phyloP scores from a whole-genome alignment of 2,329 filamentous ascomycete genomes.

The Xylariaceae sp. region DNA sequence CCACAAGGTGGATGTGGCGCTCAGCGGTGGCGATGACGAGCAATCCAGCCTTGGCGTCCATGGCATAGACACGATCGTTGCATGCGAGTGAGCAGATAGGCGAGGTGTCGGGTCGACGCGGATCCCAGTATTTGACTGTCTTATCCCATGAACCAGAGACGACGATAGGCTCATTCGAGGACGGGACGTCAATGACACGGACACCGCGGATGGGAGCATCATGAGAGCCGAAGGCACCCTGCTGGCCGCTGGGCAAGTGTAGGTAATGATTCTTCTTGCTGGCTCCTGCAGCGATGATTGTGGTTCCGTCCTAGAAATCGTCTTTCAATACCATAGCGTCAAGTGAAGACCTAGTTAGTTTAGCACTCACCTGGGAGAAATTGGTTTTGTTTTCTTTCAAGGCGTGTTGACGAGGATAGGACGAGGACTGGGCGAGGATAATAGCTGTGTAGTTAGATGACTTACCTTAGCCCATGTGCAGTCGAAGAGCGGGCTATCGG shows the following conservation, averaged over 20 bases:
- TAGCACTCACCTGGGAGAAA: conserved; percentile 22
- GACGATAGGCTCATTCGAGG: conserved; percentile 24
- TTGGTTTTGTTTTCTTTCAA: conserved; percentile 22
- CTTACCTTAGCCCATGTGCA: conserved; percentile 40
- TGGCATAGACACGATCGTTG: conserved; percentile 46
- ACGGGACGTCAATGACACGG: conserved; percentile 32
- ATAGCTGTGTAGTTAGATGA: conserved; percentile 31
- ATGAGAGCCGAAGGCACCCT: conserved; percentile 29
- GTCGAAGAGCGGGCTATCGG: conserved; percentile 31
- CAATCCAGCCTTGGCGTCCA: conserved; percentile 31
- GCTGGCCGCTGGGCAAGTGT: conserved; percentile 28
- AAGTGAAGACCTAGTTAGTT: not conserved
- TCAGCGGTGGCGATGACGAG: conserved; percentile 34
- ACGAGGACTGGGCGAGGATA: conserved; percentile 2
- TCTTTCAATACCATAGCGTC: not conserved
- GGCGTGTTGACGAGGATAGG: no score
- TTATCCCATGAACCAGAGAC: conserved; percentile 52
- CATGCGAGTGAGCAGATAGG: conserved; percentile 43
- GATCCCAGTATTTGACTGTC: conserved; percentile 57
- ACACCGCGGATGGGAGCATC: conserved; percentile 32
- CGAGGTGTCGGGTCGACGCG: conserved; percentile 40
- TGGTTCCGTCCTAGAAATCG: conserved; percentile 32
- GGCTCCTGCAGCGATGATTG: conserved; percentile 32
- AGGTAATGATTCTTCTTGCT: conserved; percentile 32
- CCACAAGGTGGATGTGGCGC: conserved; percentile 30